phyloP scores from a whole-genome alignment of 768 basidiomycete species.

The Sarcodon sp. region DNA sequence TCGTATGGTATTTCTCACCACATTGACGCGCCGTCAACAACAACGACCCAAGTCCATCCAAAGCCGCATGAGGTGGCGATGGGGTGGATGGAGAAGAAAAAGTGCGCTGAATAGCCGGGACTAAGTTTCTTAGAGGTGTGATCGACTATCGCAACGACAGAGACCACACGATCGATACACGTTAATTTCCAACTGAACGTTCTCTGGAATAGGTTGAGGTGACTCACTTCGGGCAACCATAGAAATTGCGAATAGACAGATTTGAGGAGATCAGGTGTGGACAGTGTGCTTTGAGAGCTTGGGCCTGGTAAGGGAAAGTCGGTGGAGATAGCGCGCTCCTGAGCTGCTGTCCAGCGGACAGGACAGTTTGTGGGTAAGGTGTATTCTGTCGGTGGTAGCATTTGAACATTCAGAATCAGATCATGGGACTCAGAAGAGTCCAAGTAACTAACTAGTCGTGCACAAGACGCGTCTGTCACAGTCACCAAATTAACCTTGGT shows the following conservation, averaged over 20 bases:
- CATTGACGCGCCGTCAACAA: conserved; percentile 44
- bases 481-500: no score
- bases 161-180: neutral
- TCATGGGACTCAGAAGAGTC: no score
- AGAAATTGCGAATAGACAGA: conserved; percentile 58
- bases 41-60: conserved; percentile 33
- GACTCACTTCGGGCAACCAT: conserved; percentile 61
- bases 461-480: no score
- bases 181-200: no score
- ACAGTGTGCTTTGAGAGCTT: conserved; percentile 19
- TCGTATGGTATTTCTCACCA: conserved; percentile 48
- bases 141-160: conserved; percentile 36
- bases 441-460: no score
- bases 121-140: conserved; percentile 48
- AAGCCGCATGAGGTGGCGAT: conserved; percentile 43
- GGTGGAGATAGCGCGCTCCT: conserved; percentile 41
- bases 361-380: conserved; percentile 8
- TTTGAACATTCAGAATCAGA: no score
- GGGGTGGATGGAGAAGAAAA: conserved; percentile 21
- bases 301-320: conserved; percentile 42
- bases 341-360: conserved; percentile 40
- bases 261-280: neutral
- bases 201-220: neutral
- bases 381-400: conserved; percentile 1
- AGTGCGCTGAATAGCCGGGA: conserved; percentile 45